Conservation (phyloP, 2,329 filamentous ascomycete species). For the Aspergillus sp. region DNA sequence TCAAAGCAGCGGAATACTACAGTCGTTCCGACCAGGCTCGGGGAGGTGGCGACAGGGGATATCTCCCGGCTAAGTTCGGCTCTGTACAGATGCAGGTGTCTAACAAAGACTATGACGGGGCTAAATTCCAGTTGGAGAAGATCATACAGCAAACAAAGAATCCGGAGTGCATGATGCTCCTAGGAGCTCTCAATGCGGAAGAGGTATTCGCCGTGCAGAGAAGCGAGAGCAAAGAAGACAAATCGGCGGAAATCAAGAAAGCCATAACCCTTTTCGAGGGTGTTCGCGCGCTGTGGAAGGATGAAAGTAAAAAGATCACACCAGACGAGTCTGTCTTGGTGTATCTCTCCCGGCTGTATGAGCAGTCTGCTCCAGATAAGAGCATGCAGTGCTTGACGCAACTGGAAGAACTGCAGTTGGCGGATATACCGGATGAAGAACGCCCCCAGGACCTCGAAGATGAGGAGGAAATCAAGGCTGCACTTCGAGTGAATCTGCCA, state of each 20-base stretch:
- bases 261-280: conserved; percentile 80
- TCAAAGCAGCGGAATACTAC: conserved; percentile 82
- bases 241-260: conserved; percentile 79
- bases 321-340: conserved; percentile 86
- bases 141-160: conserved; percentile 82
- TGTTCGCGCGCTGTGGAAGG: conserved; percentile 87
- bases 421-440: conserved; percentile 71
- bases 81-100: conserved; percentile 84
- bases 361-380: conserved; percentile 80
- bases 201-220: conserved; percentile 82
- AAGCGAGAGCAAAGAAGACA: conserved; percentile 83
- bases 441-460: conserved; percentile 61
- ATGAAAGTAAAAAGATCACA: conserved; percentile 77
- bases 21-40: conserved; percentile 86
- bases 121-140: conserved; percentile 91
- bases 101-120: conserved; percentile 81
- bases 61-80: conserved; percentile 92
- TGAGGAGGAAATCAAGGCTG: conserved; percentile 55
- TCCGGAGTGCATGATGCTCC: conserved; percentile 85
- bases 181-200: conserved; percentile 90
- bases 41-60: conserved; percentile 86
- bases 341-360: conserved; percentile 89
- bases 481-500: conserved; percentile 74
- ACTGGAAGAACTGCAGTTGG: conserved; percentile 85
- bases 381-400: conserved; percentile 88